These are phyloP conservation scores for Chrysopogon serrulatus DNA, from an alignment of 176 grass and related monocot genomes.

Conservation along the genomic window DNA sequence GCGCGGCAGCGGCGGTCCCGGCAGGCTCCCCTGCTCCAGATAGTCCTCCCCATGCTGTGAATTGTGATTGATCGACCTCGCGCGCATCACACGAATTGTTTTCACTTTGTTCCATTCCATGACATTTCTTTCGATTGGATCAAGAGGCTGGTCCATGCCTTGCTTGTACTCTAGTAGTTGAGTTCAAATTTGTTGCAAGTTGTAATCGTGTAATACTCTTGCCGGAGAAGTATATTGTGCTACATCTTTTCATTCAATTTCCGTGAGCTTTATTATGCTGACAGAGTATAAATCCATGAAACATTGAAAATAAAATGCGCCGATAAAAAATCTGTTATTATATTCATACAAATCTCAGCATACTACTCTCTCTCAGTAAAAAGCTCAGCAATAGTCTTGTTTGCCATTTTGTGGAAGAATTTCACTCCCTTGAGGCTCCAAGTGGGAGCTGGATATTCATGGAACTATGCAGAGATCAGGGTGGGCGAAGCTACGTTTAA, in stretches of 20 bases:
- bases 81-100: not conserved
- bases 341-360: no score
- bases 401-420: no score
- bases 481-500: no score
- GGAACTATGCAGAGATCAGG: not conserved
- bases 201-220: not conserved
- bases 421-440: no score
- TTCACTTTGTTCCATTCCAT: not conserved
- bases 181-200: not conserved
- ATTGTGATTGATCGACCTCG: conserved; percentile 17
- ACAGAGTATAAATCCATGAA: not conserved
- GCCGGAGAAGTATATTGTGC: not conserved
- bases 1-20: conserved; percentile 42
- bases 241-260: not conserved
- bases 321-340: no score
- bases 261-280: no score
- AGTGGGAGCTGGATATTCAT: not conserved
- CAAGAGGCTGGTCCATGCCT: not conserved
- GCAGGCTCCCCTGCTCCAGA: conserved; percentile 40
- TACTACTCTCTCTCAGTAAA: no score
- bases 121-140: not conserved
- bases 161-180: not conserved
- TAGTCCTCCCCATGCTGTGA: conserved; percentile 38
- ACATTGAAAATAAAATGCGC: no score
- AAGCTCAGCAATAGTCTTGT: no score